These are phyloP conservation scores for Ustilago trichophora DNA, from an alignment of 1,284 basidiomycete genomes.

Conservation along the genomic window DNA sequence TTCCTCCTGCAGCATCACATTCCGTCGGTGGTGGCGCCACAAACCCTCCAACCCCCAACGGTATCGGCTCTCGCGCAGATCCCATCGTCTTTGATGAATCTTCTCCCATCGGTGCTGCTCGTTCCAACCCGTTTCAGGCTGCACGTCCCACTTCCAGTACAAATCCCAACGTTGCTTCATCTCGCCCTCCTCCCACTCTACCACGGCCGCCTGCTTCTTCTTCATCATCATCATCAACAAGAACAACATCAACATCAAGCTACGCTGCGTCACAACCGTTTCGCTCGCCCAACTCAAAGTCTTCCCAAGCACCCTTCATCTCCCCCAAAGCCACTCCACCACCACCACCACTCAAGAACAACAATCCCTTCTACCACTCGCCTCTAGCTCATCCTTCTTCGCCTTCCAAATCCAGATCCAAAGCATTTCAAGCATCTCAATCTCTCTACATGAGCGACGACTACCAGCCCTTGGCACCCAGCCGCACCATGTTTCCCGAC, in stretches of 20 bases:
- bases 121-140: constrained; percentile 8
- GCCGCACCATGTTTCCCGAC: constrained; percentile 5
- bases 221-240: no score
- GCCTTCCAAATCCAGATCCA: no score
- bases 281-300: constrained; percentile 40
- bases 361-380: constrained; percentile 40
- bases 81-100: constrained; percentile 43
- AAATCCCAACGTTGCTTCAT: constrained; percentile 1
- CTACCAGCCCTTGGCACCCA: constrained; percentile 11
- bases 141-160: background rate
- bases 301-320: constrained; percentile 30
- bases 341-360: constrained; percentile 21
- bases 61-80: constrained; percentile 21
- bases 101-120: constrained; percentile 23
- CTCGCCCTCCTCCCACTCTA: constrained; percentile 2
- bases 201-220: no score
- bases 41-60: background rate
- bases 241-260: constrained; percentile 15
- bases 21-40: background rate
- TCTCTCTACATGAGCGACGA: constrained; percentile 15
- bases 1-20: background rate
- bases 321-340: constrained; percentile 32
- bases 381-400: no score
- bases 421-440: no score
- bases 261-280: constrained; percentile 32